Percentiles rank a stretch among this genome's conserved stretches.
phyloP scores from a whole-genome alignment of 139 green algal genomes.

The Axilococcus clingmanii region DNA sequence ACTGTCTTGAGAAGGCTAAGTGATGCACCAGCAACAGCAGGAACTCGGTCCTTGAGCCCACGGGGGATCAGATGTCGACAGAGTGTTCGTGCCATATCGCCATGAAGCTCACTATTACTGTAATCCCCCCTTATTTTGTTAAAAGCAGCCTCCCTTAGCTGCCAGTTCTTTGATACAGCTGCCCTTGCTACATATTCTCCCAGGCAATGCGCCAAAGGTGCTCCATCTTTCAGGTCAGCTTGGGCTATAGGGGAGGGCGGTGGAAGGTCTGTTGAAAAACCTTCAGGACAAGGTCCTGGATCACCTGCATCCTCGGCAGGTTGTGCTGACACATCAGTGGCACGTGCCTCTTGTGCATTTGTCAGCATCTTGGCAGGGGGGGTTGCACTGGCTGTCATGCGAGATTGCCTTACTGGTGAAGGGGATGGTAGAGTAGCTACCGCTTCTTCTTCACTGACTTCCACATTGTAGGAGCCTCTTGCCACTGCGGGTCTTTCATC shows the following conservation, averaged over 20 bases:
- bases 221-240: slow-evolving; percentile 36
- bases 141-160: slow-evolving; percentile 73
- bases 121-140: neutral
- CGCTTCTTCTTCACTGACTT: slow-evolving; percentile 11
- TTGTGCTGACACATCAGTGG: neutral
- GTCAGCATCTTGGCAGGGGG: neutral
- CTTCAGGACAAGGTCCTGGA: slow-evolving; percentile 14
- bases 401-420: slow-evolving; percentile 1
- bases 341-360: slow-evolving; percentile 2
- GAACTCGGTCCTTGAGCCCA: slow-evolving; percentile 38
- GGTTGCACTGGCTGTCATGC: neutral
- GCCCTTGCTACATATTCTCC: slow-evolving; percentile 61
- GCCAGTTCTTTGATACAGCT: slow-evolving; percentile 68
- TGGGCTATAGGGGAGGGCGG: slow-evolving; percentile 48
- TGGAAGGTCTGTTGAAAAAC: slow-evolving; percentile 63
- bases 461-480: slow-evolving; percentile 27
- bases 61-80: slow-evolving; percentile 5
- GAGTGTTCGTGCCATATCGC: slow-evolving; percentile 17
- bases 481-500: slow-evolving; percentile 63
- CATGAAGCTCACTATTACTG: slow-evolving; percentile 1
- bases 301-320: neutral
- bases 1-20: slow-evolving; percentile 32
- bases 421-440: neutral
- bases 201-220: slow-evolving; percentile 44
- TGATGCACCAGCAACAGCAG: slow-evolving; percentile 39